These are phyloP conservation scores for Fusarium oxysporum DNA, from an alignment of 2,329 filamentous ascomycete genomes.

Conservation along the genomic window DNA sequence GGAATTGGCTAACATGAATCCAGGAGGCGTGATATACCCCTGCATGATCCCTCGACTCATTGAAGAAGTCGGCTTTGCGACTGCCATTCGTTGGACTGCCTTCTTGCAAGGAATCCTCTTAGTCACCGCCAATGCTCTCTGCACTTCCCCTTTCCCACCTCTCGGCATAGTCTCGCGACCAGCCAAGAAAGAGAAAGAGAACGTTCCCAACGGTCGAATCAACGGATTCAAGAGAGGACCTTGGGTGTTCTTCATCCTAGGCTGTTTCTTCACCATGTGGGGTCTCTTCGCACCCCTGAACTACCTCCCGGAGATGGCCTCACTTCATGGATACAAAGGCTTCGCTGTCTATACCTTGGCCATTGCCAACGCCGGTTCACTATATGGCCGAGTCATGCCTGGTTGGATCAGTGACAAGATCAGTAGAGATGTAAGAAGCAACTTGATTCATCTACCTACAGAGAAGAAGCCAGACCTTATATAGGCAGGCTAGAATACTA, in stretches of 20 bases:
- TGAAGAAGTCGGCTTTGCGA: background rate
- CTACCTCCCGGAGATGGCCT: slow-evolving; percentile 5
- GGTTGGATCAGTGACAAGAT: background rate
- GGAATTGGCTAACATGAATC: background rate
- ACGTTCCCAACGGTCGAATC: fast-evolving
- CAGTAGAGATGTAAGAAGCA: too few species aligned
- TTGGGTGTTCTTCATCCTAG: background rate
- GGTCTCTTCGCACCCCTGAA: background rate
- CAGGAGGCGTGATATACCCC: background rate
- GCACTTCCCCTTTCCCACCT: background rate
- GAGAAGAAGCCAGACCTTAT: too few species aligned
- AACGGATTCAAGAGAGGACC: background rate
- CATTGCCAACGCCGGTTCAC: background rate
- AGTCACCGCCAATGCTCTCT: background rate
- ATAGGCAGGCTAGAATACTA: too few species aligned
- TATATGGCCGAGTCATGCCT: background rate
- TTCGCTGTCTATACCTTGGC: background rate
- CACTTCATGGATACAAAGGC: background rate
- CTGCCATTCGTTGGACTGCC: background rate
- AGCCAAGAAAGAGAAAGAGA: background rate
- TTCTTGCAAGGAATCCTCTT: background rate
- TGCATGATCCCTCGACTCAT: background rate
- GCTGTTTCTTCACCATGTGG: slow-evolving; percentile 5
- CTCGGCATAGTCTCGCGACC: background rate
- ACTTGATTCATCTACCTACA: too few species aligned